Evolutionary conservation across 2,329 filamentous ascomycete genomes (phyloP), one percentile per base, ranked within the genome.

Genomic region (Lojkania enalia): DNA sequence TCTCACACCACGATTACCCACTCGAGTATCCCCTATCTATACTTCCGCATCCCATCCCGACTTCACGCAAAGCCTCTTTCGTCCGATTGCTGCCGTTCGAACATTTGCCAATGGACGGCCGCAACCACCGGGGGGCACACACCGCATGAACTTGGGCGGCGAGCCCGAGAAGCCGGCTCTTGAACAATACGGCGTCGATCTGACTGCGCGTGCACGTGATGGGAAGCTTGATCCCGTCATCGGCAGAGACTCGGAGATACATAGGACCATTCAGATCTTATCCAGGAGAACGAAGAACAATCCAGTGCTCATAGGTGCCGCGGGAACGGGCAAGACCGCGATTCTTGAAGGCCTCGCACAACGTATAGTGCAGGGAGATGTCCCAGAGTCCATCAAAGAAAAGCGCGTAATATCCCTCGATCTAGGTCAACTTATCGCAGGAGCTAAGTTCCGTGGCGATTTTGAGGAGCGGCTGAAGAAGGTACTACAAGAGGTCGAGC

Each of bases 221-320:
- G 94, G 94, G 30, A 96, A 96, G 66, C 79, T 99, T 3, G 94
- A 99, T 63, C 94, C 94, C 0, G 92, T 97, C 12, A 97, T 99
- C 63, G 94, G 94, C 15, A 81, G 94, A 67, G 91, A 96, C 60
- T 77, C 82, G 4, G 94, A 96, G 67, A 96, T 97, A 40, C 89
- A 96, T 63, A 80, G 94, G 38, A 96, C 91, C 0, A 96, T 97
- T 48, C 94, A 97, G 63, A 87, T 99, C 9, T 74, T 99, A 1
- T 96, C 91, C 13, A 79, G 94, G 52, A 80, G 94, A 49, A 97
- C 94, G 5, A 97, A 97, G 71, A 97, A 96, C 60, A 95, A 95
- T 55, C 92, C 92, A 0, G 91, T 96, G 0, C 75, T 96, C n/a
- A 96, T 96, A 46, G 92, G 92, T 50, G 85, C 84, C 35, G 89